Percentiles rank a stretch among this genome's conserved stretches.
These are phyloP conservation scores for Quercus ilex DNA, from an alignment of 306 rosid species.

Conservation along the genomic window DNA sequence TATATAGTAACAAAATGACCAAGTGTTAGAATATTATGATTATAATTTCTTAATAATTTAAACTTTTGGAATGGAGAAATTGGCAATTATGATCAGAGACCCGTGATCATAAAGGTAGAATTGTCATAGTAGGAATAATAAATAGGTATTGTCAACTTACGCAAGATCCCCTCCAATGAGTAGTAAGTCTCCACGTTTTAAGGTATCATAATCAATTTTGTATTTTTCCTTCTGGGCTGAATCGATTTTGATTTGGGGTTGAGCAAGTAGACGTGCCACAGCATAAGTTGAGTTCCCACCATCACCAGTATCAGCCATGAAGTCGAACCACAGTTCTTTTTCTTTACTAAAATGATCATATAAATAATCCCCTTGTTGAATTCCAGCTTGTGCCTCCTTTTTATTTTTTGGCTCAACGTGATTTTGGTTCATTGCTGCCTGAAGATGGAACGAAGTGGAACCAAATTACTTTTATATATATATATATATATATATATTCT, in stretches of 20 bases:
- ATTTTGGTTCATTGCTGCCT: slow-evolving; percentile 77
- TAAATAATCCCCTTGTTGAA: slow-evolving; percentile 48
- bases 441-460: slow-evolving; percentile 29
- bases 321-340: slow-evolving; percentile 79
- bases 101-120: too few relatives aligned
- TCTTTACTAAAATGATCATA: slow-evolving; percentile 67
- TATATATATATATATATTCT: too few relatives aligned
- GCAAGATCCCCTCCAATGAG: slow-evolving; percentile 98
- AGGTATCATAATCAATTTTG: background rate
- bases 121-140: background rate
- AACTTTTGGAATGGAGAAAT: too few relatives aligned
- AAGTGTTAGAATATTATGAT: too few relatives aligned
- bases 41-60: background rate
- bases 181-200: slow-evolving; percentile 80
- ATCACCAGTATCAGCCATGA: slow-evolving; percentile 98
- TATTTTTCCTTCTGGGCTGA: too few relatives aligned
- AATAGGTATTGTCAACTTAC: slow-evolving; percentile 45
- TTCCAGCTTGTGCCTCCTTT: slow-evolving; percentile 49
- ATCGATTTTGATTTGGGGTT: slow-evolving; percentile 48
- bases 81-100: too few relatives aligned
- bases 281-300: slow-evolving; percentile 95
- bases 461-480: background rate
- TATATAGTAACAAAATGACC: too few relatives aligned
- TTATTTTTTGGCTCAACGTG: background rate
- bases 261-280: slow-evolving; percentile 84